A percentile compares a stretch with the other conserved stretches of the same genome.
These are phyloP conservation scores for Mediolabrus comicus DNA, from an alignment of 108 stramenopile species.

Conservation along the genomic window DNA sequence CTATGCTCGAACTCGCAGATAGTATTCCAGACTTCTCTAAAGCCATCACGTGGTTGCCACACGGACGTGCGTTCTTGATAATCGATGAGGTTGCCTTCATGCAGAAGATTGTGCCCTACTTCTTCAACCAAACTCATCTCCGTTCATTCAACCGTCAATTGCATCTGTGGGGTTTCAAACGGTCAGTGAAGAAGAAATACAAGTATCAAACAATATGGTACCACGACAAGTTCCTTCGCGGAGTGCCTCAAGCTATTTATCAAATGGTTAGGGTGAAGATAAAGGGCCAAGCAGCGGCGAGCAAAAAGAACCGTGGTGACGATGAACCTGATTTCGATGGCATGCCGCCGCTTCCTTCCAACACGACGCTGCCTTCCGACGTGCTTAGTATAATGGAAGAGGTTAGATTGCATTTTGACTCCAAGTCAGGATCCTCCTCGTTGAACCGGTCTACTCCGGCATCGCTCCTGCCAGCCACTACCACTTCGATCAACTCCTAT, in stretches of 20 bases:
- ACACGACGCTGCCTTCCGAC: no score
- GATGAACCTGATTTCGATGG: background rate
- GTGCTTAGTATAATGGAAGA: no score
- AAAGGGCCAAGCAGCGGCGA: background rate
- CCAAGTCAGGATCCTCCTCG: no score
- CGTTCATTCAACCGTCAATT: conserved; percentile 18
- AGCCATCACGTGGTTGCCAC: conserved; percentile 45
- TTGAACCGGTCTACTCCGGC: no score
- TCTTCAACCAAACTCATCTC: conserved; percentile 53
- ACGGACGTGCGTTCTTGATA: conserved; percentile 59
- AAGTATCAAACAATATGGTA: conserved; percentile 5
- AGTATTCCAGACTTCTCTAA: background rate
- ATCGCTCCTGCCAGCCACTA: no score
- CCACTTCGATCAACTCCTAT: no score
- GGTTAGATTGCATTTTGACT: no score
- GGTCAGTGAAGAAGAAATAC: background rate
- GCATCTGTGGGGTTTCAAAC: conserved; percentile 10
- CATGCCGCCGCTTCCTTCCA: background rate
- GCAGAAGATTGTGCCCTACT: conserved; percentile 43
- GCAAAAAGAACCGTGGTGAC: background rate
- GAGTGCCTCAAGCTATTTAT: background rate
- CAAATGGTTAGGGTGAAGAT: background rate
- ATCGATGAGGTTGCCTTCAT: conserved; percentile 52
- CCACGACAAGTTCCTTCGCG: conserved; percentile 15
- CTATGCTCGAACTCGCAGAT: background rate